Percentiles rank a stretch among this genome's conserved stretches.
These are phyloP conservation scores for Magnaporthiopsis rhizophila DNA, from an alignment of 2,329 filamentous ascomycete species.

Conservation along the genomic window DNA sequence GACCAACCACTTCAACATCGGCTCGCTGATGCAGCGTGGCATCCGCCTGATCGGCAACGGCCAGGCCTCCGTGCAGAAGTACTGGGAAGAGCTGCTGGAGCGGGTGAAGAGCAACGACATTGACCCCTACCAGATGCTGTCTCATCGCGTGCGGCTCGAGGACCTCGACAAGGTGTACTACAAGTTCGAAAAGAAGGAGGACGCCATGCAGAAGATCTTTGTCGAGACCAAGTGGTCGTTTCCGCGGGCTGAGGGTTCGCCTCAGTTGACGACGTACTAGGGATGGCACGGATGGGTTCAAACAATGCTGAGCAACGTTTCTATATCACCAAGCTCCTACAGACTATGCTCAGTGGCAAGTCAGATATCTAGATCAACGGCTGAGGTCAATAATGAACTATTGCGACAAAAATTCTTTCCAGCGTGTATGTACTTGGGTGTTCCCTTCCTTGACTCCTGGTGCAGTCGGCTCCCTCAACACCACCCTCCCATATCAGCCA, in stretches of 20 bases:
- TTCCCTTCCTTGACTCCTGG: too few species aligned
- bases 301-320: too few species aligned
- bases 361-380: too few species aligned
- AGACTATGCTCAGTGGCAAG: too few species aligned
- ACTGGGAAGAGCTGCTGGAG: constrained; percentile 71
- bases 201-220: constrained; percentile 76
- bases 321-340: too few species aligned
- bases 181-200: constrained; percentile 52
- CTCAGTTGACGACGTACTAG: constrained; percentile 33
- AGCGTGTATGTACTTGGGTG: too few species aligned
- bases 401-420: too few species aligned
- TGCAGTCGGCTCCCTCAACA: neutral
- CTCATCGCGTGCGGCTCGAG: constrained; percentile 67
- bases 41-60: constrained; percentile 65
- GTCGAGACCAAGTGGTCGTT: constrained; percentile 50
- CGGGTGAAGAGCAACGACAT: constrained; percentile 60
- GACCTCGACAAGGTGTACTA: constrained; percentile 61
- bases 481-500: too few species aligned
- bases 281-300: neutral
- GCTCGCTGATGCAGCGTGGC: constrained; percentile 79
- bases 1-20: constrained; percentile 79
- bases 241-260: constrained; percentile 34
- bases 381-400: too few species aligned
- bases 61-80: constrained; percentile 68
- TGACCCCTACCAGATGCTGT: constrained; percentile 72